Percentiles rank a stretch among this genome's conserved stretches.
These are phyloP conservation scores for Fusarium aywerte DNA, from an alignment of 2,329 filamentous ascomycete species.

Conservation along the genomic window DNA sequence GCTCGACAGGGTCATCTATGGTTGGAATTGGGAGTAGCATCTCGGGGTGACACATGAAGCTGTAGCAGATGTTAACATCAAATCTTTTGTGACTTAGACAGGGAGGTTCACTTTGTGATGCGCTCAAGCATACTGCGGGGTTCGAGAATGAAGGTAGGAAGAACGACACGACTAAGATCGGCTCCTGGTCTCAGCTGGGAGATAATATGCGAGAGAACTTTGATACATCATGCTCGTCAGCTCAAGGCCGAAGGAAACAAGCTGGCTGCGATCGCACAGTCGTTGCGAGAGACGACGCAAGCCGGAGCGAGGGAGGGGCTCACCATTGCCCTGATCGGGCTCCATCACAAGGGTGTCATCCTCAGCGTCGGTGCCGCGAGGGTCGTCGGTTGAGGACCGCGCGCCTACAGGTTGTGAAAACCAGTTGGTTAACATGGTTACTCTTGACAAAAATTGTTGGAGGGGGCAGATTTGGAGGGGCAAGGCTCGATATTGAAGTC, in stretches of 20 bases:
- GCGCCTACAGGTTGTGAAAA: conserved; percentile 56
- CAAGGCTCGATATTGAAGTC: conserved; percentile 26
- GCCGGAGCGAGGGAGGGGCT: conserved; percentile 17
- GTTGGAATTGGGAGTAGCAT: conserved; percentile 88
- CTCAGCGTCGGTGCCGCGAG: conserved; percentile 54
- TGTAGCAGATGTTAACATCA: conserved; percentile 52
- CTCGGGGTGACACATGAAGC: conserved; percentile 99
- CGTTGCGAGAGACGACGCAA: conserved; percentile 17
- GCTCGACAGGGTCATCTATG: conserved; percentile 87
- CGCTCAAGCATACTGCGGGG: conserved; percentile 97
- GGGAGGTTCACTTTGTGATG: conserved; percentile 83
- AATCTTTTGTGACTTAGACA: conserved; percentile 7
- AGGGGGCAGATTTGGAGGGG: conserved; percentile 30
- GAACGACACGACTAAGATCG: conserved; percentile 90
- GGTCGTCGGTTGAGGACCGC: conserved; percentile 68
- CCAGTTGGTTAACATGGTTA: conserved; percentile 58
- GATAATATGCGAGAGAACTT: conserved; percentile 96
- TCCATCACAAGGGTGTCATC: conserved; percentile 88
- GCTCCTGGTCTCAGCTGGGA: conserved; percentile 95
- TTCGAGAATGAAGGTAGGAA: conserved; percentile 98
- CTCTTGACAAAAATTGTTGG: conserved; percentile 32
- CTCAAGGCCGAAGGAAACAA: neutral
- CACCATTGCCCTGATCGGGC: conserved; percentile 93
- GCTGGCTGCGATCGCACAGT: conserved; percentile 13
- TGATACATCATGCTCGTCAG: conserved; percentile 30